Base-by-base conservation (phyloP, 2,329 filamentous ascomycete species). In the Penicillium sp. region DNA sequence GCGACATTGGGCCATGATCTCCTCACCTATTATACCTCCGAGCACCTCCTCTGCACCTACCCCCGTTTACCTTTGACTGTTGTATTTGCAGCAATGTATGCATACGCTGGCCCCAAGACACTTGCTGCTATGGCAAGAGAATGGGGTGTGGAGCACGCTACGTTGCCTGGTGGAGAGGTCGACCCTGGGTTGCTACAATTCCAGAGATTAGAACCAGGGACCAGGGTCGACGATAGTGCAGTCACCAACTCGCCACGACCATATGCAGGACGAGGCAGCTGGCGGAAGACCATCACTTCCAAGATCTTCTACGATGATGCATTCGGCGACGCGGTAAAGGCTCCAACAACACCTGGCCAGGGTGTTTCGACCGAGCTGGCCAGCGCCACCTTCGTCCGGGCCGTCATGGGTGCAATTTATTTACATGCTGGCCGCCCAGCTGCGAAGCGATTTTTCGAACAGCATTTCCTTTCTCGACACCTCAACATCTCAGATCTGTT, bases 141-240 rank as follows among this genome's bases (percentile, higher is more conserved):
- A 68, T 98, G 92, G 92, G 92, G 92, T 67, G 80, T 96, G 11
- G 90, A 96, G 62, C 69, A 74, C 29, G 90, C 86, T n/a, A 85
- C 84, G 8, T 82, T 80, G 13, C 92, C 92, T 0, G 92, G 90
- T 34, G 79, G 79, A 42, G 90, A 96, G 68, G 89, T 96, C 39
- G 92, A 98, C 61, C 82, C 89, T 0, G 92, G 90, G 4, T 72
- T 94, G 37, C 72, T 98, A 44, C 92, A 96, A 61, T 94, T 88
- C 72, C 66, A 67, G 67, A 59, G 74, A 38, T 45, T 73, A 15
- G 54, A 61, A 7, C 65, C 73, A 4, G 70, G 70, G 6, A 57
- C 60, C 22, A 51, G 61, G 16, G 15, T 62, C 20, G 64, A 74
- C 36, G 53, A 68, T 4, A 57, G 63, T 34, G 39, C 47, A 9